A percentile compares a stretch with the other conserved stretches of the same genome.
phyloP scores from a whole-genome alignment of 2,329 filamentous ascomycete genomes.

The Kalaharituber pfeilii region DNA sequence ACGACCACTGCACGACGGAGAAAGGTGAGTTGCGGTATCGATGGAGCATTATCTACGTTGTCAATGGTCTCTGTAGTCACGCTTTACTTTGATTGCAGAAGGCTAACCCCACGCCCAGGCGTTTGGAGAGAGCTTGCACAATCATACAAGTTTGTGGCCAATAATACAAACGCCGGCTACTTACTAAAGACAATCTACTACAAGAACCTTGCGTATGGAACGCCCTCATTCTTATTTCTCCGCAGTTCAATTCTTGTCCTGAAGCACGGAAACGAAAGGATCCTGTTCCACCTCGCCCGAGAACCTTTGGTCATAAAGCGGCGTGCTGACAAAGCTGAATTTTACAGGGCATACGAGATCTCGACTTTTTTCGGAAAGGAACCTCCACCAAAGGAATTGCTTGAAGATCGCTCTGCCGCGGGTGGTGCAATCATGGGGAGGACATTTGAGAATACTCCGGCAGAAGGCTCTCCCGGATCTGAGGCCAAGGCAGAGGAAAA shows the following conservation, averaged over 20 bases:
- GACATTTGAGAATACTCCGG: constrained; percentile 31
- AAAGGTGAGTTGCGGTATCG: constrained; percentile 35
- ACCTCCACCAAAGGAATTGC: constrained; percentile 70
- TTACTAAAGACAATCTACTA: constrained; percentile 77
- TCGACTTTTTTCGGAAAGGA: constrained; percentile 58
- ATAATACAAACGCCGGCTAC: constrained; percentile 67
- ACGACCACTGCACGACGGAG: constrained; percentile 66
- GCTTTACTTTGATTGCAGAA: neutral
- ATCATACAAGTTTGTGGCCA: constrained; percentile 55
- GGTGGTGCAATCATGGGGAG: constrained; percentile 62
- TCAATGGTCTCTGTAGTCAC: neutral
- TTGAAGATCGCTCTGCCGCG: constrained; percentile 65
- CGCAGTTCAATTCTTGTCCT: neutral
- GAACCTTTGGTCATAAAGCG: too few species aligned
- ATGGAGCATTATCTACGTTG: neutral
- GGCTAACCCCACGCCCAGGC: constrained; percentile 30
- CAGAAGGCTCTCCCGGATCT: constrained; percentile 14
- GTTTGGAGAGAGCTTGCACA: constrained; percentile 67
- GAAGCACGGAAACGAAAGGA: neutral
- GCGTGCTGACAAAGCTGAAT: neutral
- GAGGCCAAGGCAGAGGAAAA: constrained; percentile 25
- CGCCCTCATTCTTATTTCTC: neutral
- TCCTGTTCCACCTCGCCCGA: too few species aligned
- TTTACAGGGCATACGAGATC: constrained; percentile 55
- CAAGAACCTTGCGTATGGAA: constrained; percentile 53